A percentile compares a stretch with the other conserved stretches of the same genome.
Conservation (phyloP, 148 eudicot genomes). For the Fagopyrum esculentum region DNA sequence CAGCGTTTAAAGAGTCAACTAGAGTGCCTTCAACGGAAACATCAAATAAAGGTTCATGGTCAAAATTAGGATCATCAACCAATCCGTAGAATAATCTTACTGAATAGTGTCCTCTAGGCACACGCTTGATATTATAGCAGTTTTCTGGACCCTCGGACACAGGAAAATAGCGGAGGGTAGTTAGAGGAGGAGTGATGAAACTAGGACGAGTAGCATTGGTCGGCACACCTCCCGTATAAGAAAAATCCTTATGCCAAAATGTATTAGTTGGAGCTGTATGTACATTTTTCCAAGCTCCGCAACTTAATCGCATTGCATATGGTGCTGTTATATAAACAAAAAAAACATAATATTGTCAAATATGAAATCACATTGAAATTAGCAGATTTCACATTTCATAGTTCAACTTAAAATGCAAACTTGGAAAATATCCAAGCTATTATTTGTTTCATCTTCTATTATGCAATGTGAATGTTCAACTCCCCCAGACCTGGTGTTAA, state of each 20-base stretch:
- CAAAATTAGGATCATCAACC: conserved; percentile 68
- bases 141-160: conserved; percentile 87
- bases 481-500: neutral
- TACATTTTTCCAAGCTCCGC: conserved; percentile 75
- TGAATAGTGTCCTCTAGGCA: conserved; percentile 72
- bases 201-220: conserved; percentile 79
- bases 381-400: neutral
- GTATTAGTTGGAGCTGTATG: conserved; percentile 70
- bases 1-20: conserved; percentile 63
- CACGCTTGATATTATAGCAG: conserved; percentile 68
- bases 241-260: conserved; percentile 79
- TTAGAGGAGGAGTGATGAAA: conserved; percentile 63
- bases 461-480: neutral
- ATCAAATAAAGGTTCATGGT: conserved; percentile 87
- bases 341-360: neutral
- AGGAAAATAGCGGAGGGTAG: conserved; percentile 85
- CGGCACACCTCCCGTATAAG: conserved; percentile 86
- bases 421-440: neutral
- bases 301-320: conserved; percentile 83
- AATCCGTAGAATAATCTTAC: conserved; percentile 75
- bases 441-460: neutral
- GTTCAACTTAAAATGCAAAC: neutral
- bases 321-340: conserved; percentile 44
- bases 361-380: neutral
- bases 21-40: conserved; percentile 82